Evolutionary conservation across 331 rosid genomes (phyloP), one percentile per base, ranked within the genome.

Genomic region (Spiraea crenata): DNA sequence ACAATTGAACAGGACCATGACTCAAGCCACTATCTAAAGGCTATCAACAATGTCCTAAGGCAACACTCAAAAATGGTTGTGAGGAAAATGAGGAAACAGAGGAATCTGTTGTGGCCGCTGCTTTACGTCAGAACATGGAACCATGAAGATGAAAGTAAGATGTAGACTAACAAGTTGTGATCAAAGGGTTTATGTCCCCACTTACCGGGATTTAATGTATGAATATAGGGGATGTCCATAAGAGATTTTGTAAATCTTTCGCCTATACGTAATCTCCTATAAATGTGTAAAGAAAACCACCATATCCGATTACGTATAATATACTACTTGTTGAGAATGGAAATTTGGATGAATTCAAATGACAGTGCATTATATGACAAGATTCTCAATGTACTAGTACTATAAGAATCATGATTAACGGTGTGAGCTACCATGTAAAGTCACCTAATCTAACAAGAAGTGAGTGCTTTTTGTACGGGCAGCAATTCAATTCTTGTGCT

Each of bases 11-110:
- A 84, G 66, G 93, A 90, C 73, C 96, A 87, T 34, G 88, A 85
- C 80, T 90, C 95, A 12, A 76, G 90, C 80, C 84, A 84, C 87
- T 86, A 88, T 66, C 78, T 88, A 9, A 80, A 84, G 82, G 89
- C 86, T 19, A 63, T 84, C 59, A 90, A 86, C 70, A 79, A 69
- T 12, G 75, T 83, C 62, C 59, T 86, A 20, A 71, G 79, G 69
- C 79, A 82, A 67, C 84, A 77, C 42, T 63, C 84, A 4, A 82
- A 76, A 71, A 72, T 60, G 76, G 10, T 57, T 42, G 54, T 65
- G 35, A 52, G 74, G 54, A 80, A 65, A 76, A 75, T 62, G 9
- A 81, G 80, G 69, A 77, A 61, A 73, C 79, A 80, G 44, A 61
- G 87, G 79, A 79, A 80, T 42, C 63, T 77, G 39, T 5, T 81